These are phyloP conservation scores for Sclerotinia trifoliorum DNA, from an alignment of 2,329 filamentous ascomycete species.

Conservation along the genomic window DNA sequence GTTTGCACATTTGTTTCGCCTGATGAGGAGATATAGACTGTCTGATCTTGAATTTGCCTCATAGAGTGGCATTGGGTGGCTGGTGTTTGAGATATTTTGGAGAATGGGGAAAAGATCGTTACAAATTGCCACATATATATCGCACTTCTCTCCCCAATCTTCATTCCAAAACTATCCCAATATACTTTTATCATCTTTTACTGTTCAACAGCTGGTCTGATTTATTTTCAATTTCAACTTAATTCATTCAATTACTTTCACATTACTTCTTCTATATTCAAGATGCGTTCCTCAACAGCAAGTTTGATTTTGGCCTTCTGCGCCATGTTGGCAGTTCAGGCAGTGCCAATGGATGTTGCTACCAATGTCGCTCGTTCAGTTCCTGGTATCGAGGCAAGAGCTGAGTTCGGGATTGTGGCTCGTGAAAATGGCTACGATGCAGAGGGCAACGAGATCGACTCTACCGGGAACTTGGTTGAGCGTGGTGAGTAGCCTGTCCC, in stretches of 20 bases:
- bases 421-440: conserved; percentile 7
- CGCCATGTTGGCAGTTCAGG: conserved; percentile 31
- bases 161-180: neutral
- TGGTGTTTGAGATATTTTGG: conserved; percentile 15
- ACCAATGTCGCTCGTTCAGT: conserved; percentile 22
- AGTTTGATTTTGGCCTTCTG: conserved; percentile 34
- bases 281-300: conserved; percentile 34
- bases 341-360: conserved; percentile 25
- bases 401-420: neutral
- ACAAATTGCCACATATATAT: conserved; percentile 8
- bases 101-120: neutral
- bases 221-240: conserved; percentile 1
- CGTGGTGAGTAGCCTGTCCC: neutral
- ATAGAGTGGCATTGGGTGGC: neutral
- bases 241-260: conserved; percentile 7
- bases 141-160: neutral
- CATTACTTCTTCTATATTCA: conserved; percentile 19
- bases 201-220: conserved; percentile 19
- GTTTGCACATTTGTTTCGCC: conserved; percentile 15
- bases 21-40: neutral
- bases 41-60: conserved; percentile 2
- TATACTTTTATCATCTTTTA: neutral
- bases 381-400: conserved; percentile 12
- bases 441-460: conserved; percentile 3
- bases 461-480: neutral